These are phyloP conservation scores for Torulaspora quercuum DNA, from an alignment of 805 yeast species.

Conservation along the genomic window DNA sequence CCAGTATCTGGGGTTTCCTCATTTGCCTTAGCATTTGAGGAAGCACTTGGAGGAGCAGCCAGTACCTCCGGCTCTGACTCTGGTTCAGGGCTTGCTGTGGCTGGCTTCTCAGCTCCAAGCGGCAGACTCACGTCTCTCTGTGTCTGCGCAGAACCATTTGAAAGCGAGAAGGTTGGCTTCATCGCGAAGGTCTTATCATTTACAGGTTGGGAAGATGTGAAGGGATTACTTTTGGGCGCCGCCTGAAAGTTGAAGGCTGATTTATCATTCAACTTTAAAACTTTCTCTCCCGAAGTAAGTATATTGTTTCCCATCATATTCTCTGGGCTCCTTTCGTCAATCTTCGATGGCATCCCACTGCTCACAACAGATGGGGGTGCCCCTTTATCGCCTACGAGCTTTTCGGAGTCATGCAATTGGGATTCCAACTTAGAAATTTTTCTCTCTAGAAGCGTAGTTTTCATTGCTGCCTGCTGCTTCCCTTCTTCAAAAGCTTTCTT, in stretches of 20 bases:
- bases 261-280: slow-evolving; percentile 9
- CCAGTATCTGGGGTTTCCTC: slow-evolving; percentile 4
- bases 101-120: too few relatives aligned
- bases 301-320: slow-evolving; percentile 2
- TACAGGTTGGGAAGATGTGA: slow-evolving; percentile 12
- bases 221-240: slow-evolving; percentile 17
- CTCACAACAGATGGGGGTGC: neutral
- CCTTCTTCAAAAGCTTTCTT: slow-evolving; percentile 36
- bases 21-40: too few relatives aligned
- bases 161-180: slow-evolving; percentile 19
- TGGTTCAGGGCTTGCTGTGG: slow-evolving; percentile 1
- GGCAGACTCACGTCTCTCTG: neutral
- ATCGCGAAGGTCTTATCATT: slow-evolving; percentile 8
- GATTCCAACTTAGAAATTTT: slow-evolving; percentile 33
- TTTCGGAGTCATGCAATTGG: slow-evolving; percentile 12
- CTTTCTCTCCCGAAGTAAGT: slow-evolving; percentile 14
- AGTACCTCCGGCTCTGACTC: neutral
- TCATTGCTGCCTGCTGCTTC: slow-evolving; percentile 33
- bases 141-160: slow-evolving; percentile 2
- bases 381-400: slow-evolving; percentile 1
- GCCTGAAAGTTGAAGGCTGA: slow-evolving; percentile 13
- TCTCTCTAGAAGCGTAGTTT: slow-evolving; percentile 31
- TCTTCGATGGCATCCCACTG: slow-evolving; percentile 10
- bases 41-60: neutral
- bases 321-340: slow-evolving; percentile 13